phyloP scores from a whole-genome alignment of 306 rosid genomes.

The Lathyrus oleraceus region DNA sequence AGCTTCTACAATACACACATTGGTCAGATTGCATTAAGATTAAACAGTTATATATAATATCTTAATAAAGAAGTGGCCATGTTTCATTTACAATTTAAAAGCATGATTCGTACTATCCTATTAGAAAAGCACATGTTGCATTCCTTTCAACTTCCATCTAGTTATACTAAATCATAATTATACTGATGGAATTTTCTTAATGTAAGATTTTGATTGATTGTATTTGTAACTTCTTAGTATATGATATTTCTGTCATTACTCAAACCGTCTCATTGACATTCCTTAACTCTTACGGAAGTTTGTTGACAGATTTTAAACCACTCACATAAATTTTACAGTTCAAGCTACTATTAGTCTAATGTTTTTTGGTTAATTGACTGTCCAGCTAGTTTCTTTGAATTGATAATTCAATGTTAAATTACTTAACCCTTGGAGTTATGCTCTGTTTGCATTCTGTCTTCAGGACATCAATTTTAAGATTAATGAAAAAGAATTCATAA shows the following conservation, averaged over 20 bases:
- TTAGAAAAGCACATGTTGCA: too few species aligned
- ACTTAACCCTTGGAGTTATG: constrained; percentile 11
- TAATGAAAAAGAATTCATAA: constrained; percentile 9
- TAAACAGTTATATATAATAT: constrained; percentile 13
- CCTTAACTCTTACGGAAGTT: too few species aligned
- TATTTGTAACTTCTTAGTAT: too few species aligned
- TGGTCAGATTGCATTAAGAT: constrained; percentile 3
- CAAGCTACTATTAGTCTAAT: too few species aligned
- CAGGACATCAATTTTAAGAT: constrained; percentile 12
- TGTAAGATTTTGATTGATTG: not conserved
- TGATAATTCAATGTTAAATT: constrained; percentile 17
- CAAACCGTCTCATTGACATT: too few species aligned
- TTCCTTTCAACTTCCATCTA: constrained; percentile 10
- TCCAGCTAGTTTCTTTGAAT: too few species aligned
- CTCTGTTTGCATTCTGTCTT: constrained; percentile 3
- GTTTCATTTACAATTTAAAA: constrained; percentile 7
- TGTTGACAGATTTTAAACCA: too few species aligned
- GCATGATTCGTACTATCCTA: not conserved
- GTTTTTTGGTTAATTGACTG: too few species aligned
- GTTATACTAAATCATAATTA: constrained; percentile 8
- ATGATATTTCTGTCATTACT: too few species aligned
- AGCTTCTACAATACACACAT: too few species aligned
- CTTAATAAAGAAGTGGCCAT: constrained; percentile 14
- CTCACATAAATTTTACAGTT: too few species aligned
- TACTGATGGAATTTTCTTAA: constrained; percentile 8